These are phyloP conservation scores for Cucurbitaria berberidis DNA, from an alignment of 2,329 filamentous ascomycete genomes.

Conservation along the genomic window DNA sequence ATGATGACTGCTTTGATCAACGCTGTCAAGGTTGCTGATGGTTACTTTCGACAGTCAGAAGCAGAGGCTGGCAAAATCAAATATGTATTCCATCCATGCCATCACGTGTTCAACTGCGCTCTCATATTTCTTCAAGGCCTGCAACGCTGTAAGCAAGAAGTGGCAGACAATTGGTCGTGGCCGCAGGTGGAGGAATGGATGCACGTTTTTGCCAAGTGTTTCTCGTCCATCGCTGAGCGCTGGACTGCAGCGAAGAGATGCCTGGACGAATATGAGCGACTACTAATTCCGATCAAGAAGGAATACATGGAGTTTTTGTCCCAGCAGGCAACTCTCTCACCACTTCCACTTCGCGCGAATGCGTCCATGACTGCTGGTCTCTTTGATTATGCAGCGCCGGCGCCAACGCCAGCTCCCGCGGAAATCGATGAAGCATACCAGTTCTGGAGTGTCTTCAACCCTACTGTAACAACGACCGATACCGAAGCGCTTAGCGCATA, in stretches of 20 bases:
- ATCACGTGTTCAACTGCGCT: constrained; percentile 44
- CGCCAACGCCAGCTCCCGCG: constrained; percentile 3
- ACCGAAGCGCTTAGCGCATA: constrained; percentile 26
- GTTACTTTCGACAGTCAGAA: constrained; percentile 42
- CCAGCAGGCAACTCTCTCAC: constrained; percentile 32
- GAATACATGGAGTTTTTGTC: constrained; percentile 43
- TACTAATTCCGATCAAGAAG: constrained; percentile 38
- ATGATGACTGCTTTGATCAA: constrained; percentile 36
- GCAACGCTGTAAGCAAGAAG: constrained; percentile 39
- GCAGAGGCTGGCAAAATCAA: constrained; percentile 44
- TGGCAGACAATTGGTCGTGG: constrained; percentile 34
- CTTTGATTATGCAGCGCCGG: constrained; percentile 17
- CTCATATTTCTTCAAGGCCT: constrained; percentile 42
- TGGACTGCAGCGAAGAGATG: constrained; percentile 45
- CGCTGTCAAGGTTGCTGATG: constrained; percentile 42
- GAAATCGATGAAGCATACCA: constrained; percentile 37
- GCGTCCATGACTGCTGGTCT: constrained; percentile 8
- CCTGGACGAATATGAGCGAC: constrained; percentile 43
- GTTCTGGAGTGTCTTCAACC: constrained; percentile 40
- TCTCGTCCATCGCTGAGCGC: constrained; percentile 43
- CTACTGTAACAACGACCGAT: constrained; percentile 33
- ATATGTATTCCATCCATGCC: constrained; percentile 48
- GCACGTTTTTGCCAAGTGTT: constrained; percentile 40
- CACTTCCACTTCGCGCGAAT: constrained; percentile 12
- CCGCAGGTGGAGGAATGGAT: constrained; percentile 39